These are phyloP conservation scores for Trichaptum fuscoviolaceum DNA, from an alignment of 768 basidiomycete species.

Conservation along the genomic window DNA sequence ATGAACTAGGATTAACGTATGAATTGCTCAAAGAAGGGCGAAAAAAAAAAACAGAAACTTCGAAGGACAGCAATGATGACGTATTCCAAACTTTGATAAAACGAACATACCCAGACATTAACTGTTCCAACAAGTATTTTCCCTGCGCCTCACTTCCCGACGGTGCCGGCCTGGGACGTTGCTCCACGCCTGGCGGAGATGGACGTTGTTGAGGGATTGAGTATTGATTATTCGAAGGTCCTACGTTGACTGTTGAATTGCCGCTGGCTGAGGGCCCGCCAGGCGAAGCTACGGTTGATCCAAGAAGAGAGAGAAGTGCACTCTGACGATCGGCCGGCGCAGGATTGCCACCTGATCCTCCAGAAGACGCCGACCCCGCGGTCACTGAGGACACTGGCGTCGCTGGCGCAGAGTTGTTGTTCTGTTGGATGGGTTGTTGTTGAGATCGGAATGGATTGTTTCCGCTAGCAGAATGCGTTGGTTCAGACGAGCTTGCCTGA, in stretches of 20 bases:
- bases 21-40: too few species aligned
- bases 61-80: neutral
- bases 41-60: neutral
- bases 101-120: constrained; percentile 70
- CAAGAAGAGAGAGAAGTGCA: constrained; percentile 66
- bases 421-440: constrained; percentile 24
- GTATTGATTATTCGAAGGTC: constrained; percentile 21
- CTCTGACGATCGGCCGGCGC: constrained; percentile 62
- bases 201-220: constrained; percentile 54
- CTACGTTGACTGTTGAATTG: constrained; percentile 20
- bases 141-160: constrained; percentile 62
- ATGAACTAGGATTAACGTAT: neutral
- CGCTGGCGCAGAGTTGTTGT: constrained; percentile 36
- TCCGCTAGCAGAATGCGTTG: constrained; percentile 23
- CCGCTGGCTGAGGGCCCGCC: constrained; percentile 13
- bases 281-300: constrained; percentile 40
- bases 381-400: constrained; percentile 37
- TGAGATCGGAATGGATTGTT: constrained; percentile 22
- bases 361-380: constrained; percentile 35
- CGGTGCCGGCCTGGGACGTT: constrained; percentile 51
- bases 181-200: constrained; percentile 59
- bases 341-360: constrained; percentile 31
- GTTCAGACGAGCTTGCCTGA: constrained; percentile 33
- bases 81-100: constrained; percentile 6
- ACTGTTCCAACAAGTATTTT: constrained; percentile 71